These are phyloP conservation scores for Didymella keratinophila DNA, from an alignment of 2,329 filamentous ascomycete genomes.

Conservation along the genomic window DNA sequence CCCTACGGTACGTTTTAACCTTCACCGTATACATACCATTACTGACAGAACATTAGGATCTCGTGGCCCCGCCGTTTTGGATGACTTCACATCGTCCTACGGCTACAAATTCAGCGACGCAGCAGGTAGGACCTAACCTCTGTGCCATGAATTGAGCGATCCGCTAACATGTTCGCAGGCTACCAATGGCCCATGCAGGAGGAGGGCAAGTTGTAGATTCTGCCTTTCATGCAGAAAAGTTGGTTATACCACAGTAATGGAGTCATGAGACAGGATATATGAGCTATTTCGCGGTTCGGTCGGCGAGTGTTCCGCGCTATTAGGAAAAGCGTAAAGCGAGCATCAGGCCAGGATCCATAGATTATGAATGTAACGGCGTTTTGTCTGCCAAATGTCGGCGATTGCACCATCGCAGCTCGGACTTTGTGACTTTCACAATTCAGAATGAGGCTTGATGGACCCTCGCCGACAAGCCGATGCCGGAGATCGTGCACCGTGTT, in stretches of 20 bases:
- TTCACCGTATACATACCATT: no score
- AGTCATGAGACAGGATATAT: constrained; percentile 24
- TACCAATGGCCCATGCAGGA: constrained; percentile 53
- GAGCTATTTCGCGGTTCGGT: constrained; percentile 18
- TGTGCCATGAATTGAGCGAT: constrained; percentile 5
- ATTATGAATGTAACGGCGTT: constrained; percentile 23
- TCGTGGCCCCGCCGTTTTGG: constrained; percentile 91
- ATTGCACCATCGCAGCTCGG: constrained; percentile 8
- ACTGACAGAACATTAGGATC: constrained; percentile 70
- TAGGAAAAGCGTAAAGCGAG: constrained; percentile 16
- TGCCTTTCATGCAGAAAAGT: constrained; percentile 24
- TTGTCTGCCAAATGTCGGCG: constrained; percentile 18
- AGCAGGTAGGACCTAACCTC: constrained; percentile 63
- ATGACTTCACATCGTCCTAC: constrained; percentile 97
- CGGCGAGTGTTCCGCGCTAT: constrained; percentile 15
- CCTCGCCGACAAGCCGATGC: constrained; percentile 12
- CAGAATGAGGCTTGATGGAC: background rate
- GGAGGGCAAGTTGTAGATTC: constrained; percentile 45
- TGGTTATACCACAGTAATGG: constrained; percentile 26
- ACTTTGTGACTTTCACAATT: constrained; percentile 1
- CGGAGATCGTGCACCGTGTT: no score
- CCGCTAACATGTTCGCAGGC: constrained; percentile 38
- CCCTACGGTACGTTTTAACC: constrained; percentile 79
- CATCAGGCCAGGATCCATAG: constrained; percentile 22
- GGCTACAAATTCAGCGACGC: constrained; percentile 99